A percentile compares a stretch with the other conserved stretches of the same genome.
Evolutionary conservation across 106 monocot species (phyloP).

Genomic region (Iris macrosiphon): DNA sequence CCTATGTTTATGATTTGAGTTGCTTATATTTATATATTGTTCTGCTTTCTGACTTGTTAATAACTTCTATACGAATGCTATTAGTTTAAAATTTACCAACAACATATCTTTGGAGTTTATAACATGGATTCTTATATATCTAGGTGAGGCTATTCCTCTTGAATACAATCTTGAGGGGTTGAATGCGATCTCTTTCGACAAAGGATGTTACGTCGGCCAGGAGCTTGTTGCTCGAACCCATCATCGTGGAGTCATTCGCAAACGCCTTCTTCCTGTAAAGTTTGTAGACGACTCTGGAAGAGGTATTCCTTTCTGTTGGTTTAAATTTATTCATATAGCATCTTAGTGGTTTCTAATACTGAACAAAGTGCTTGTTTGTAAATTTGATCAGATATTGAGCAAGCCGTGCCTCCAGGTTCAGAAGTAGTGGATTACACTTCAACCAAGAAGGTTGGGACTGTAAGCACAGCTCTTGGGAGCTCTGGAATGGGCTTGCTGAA

Average conservation of each 20-base stretch:
- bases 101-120: no score
- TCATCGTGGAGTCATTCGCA: constrained; percentile 92
- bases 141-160: constrained; percentile 95
- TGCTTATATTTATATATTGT: no score
- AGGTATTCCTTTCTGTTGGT: constrained; percentile 49
- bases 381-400: constrained; percentile 37
- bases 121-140: background rate
- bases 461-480: constrained; percentile 45
- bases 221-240: constrained; percentile 93
- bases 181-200: constrained; percentile 93
- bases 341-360: no score
- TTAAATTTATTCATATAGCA: no score
- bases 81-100: no score
- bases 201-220: constrained; percentile 97
- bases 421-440: constrained; percentile 52
- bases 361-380: background rate
- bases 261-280: constrained; percentile 79
- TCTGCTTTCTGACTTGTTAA: no score
- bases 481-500: constrained; percentile 78
- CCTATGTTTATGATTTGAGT: no score
- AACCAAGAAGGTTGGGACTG: constrained; percentile 67
- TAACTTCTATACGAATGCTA: no score
- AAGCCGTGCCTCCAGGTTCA: constrained; percentile 51
- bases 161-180: constrained; percentile 88
- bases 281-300: constrained; percentile 36